Evolutionary conservation across 768 basidiomycete genomes (phyloP), one percentile per base, ranked within the genome.

Genomic region (Pisolithus tinctorius): DNA sequence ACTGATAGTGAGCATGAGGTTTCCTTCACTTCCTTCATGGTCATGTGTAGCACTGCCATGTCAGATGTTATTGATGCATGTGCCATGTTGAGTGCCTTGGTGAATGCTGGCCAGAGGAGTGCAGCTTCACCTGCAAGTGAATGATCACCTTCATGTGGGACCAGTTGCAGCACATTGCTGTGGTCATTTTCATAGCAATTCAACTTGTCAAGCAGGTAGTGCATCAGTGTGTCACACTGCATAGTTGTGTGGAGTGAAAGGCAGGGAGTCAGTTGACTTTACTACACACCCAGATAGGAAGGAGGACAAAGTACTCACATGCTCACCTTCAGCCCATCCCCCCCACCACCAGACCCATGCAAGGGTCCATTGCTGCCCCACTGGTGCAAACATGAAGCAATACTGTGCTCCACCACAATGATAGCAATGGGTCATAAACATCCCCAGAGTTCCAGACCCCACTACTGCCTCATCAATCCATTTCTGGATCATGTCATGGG

Each of bases 261-360:
- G 29, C 14, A 43, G 3, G 20, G 20, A 20, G 20, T 20, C 2
- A 16, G 20, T 20, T 25, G n/a, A 41, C 27, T 17, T 34, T 3
- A 34, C 26, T n/a, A 8, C 13, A 23, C 23, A 31, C 27, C 7
- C 31, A 48, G 37, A 50, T 23, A 16, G 29, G 27, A n/a, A 46
- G 10, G 31, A 20, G 20, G 20, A 10, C 10, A 2, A 20, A 20
- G 20, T 14, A 60, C 67, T 36, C 42, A 72, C 72, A 46, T 69
- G 62, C 51, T 74, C 71, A 0, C 64, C 61, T 25, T 57, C 56
- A 13, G 71, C 71, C 74, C 72, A 74, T 9, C 71, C 71, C 72
- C 74, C 73, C 74, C 75, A 20, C 73, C 72, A 75, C 6, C 58
- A 59, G 4, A 74, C 62, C 1, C 44, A 56, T 7, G 48, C 57